Percentiles rank a stretch among this genome's conserved stretches.
These are phyloP conservation scores for Lactifluus volemus DNA, from an alignment of 768 basidiomycete species.

Conservation along the genomic window DNA sequence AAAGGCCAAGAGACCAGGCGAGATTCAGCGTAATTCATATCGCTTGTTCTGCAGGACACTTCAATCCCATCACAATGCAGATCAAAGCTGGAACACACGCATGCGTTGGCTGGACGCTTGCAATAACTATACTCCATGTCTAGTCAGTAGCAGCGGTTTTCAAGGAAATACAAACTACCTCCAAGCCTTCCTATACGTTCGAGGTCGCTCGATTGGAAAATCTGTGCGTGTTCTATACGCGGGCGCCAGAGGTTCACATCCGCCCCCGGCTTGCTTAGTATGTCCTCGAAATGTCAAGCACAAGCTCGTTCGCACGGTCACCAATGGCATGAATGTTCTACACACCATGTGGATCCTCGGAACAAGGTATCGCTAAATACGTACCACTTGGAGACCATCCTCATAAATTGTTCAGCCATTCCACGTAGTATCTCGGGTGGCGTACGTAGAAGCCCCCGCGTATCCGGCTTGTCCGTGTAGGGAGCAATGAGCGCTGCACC, in stretches of 20 bases:
- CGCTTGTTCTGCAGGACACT: conserved; percentile 50
- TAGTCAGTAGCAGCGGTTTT: not conserved
- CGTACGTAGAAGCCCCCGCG: conserved; percentile 59
- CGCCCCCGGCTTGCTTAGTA: conserved; percentile 25
- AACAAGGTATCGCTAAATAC: conserved; percentile 20
- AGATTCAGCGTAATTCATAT: conserved; percentile 87
- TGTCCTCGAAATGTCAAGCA: conserved; percentile 72
- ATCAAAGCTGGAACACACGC: conserved; percentile 43
- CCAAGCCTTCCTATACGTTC: conserved; percentile 61
- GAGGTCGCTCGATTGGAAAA: conserved; percentile 65
- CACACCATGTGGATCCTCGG: not conserved
- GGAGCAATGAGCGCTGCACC: conserved; percentile 84
- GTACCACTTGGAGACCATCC: conserved; percentile 78
- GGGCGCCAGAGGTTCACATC: conserved; percentile 49
- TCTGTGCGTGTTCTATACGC: conserved; percentile 90
- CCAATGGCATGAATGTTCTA: conserved; percentile 88
- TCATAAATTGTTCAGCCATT: conserved; percentile 56
- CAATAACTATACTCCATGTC: conserved; percentile 53
- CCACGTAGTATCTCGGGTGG: conserved; percentile 43
- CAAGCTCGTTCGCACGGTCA: conserved; percentile 76
- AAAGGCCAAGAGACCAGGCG: conserved; percentile 45
- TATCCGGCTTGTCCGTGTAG: conserved; percentile 72
- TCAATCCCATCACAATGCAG: not conserved
- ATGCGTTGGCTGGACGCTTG: conserved; percentile 91
- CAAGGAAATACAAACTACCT: conserved; percentile 35